These are phyloP conservation scores for Sphaerulina musiva DNA, from an alignment of 2,329 filamentous ascomycete species.

Conservation along the genomic window DNA sequence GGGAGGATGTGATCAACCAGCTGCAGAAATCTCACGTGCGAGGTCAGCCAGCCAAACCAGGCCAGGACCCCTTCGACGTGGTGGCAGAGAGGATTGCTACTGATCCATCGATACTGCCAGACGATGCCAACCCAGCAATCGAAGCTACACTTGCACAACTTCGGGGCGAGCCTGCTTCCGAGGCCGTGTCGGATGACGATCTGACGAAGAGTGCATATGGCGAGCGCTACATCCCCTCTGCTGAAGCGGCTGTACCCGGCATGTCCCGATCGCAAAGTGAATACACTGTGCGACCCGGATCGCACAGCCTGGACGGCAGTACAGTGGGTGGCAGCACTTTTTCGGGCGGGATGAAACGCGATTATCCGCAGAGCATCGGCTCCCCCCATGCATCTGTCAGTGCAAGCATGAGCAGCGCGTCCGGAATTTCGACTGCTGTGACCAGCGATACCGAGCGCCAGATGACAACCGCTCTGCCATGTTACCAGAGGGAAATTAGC, in stretches of 20 bases:
- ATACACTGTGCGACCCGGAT: conserved; percentile 21
- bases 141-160: conserved; percentile 22
- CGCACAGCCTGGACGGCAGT: conserved; percentile 21
- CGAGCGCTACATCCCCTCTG: conserved; percentile 11
- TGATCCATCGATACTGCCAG: conserved; percentile 27
- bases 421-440: conserved; percentile 25
- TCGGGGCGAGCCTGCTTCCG: conserved; percentile 14
- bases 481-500: conserved; percentile 31
- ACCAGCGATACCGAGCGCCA: conserved; percentile 32
- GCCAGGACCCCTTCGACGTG: conserved; percentile 20
- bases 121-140: conserved; percentile 26
- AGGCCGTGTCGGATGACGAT: conserved; percentile 17
- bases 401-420: conserved; percentile 29
- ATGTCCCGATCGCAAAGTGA: conserved; percentile 15
- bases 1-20: conserved; percentile 49
- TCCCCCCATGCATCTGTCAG: conserved; percentile 20
- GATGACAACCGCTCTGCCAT: conserved; percentile 31
- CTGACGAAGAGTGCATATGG: conserved; percentile 17
- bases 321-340: conserved; percentile 10
- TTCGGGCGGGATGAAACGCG: conserved; percentile 17
- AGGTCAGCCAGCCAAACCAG: conserved; percentile 25
- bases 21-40: conserved; percentile 26
- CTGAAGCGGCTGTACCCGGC: conserved; percentile 8
- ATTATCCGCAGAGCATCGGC: conserved; percentile 17
- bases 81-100: conserved; percentile 26